Conservation (phyloP, 176 grass and related monocot species). For the Paspalum vaginatum region DNA sequence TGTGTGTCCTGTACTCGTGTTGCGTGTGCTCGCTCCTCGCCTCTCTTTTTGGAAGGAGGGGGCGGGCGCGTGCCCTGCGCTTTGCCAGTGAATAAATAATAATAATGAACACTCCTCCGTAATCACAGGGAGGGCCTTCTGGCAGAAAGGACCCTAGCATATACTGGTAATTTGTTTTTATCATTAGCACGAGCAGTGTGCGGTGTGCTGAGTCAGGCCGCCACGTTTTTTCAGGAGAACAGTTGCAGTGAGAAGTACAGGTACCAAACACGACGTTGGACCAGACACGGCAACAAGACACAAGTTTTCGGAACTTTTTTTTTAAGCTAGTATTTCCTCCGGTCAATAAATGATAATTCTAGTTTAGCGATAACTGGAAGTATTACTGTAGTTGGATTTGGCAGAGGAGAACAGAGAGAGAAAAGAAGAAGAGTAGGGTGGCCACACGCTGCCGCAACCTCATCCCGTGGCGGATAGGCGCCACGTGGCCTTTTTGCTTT, state of each 20-base stretch:
- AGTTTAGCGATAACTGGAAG: no score
- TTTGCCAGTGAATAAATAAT: slow-evolving; percentile 21
- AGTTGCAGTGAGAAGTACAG: slow-evolving; percentile 5
- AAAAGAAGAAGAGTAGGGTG: slow-evolving; percentile 10
- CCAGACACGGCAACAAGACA: no score
- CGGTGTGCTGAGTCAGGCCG: no score
- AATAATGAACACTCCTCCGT: no score
- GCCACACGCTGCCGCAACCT: slow-evolving; percentile 83
- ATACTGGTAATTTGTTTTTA: not conserved
- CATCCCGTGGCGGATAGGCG: slow-evolving; percentile 22
- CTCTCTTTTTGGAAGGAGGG: slow-evolving; percentile 24
- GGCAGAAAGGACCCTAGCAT: fast-evolving
- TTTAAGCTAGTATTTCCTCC: no score
- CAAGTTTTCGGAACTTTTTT: no score
- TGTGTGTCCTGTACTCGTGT: not conserved
- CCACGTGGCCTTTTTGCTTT: slow-evolving; percentile 52
- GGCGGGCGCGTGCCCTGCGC: slow-evolving; percentile 47
- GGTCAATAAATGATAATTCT: no score
- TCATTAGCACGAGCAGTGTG: no score
- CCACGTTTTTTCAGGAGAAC: not conserved
- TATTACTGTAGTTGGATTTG: no score
- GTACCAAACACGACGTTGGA: slow-evolving; percentile 19
- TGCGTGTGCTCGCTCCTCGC: not conserved
- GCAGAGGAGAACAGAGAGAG: not conserved
- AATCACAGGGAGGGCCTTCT: no score